These are phyloP conservation scores for Amanita muscaria DNA, from an alignment of 768 basidiomycete species.

Conservation along the genomic window DNA sequence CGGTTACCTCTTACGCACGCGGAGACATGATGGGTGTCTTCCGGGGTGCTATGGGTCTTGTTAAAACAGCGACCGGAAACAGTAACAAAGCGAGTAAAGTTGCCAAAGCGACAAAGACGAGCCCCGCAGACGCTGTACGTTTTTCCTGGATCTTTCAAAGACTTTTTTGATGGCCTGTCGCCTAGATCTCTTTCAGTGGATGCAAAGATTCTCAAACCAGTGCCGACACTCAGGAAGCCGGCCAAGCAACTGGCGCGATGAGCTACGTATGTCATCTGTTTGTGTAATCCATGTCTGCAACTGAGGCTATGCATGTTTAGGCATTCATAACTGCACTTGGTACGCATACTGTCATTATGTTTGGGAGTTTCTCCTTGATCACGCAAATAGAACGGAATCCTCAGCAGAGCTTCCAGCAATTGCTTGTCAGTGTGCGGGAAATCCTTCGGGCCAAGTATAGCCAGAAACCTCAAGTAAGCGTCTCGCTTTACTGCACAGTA, in stretches of 20 bases:
- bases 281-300: neutral
- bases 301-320: conserved; percentile 15
- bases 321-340: conserved; percentile 53
- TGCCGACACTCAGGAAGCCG: conserved; percentile 62
- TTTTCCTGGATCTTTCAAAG: neutral
- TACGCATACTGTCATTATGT: conserved; percentile 13
- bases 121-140: conserved; percentile 80
- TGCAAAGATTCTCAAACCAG: conserved; percentile 81
- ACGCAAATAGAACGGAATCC: conserved; percentile 16
- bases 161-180: neutral
- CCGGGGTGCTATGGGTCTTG: conserved; percentile 59
- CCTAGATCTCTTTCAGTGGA: conserved; percentile 80
- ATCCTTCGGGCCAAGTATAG: conserved; percentile 32
- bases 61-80: conserved; percentile 66
- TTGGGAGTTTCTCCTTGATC: neutral
- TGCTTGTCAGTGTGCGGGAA: conserved; percentile 30
- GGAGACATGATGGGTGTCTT: conserved; percentile 79
- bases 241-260: conserved; percentile 71
- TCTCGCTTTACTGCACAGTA: neutral
- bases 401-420: conserved; percentile 35
- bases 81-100: conserved; percentile 62
- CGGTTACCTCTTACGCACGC: conserved; percentile 64
- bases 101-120: conserved; percentile 58
- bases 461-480: conserved; percentile 34
- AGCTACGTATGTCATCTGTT: conserved; percentile 45